phyloP scores from a whole-genome alignment of 129 eudicot genomes.

The Pittosporum tobira region DNA sequence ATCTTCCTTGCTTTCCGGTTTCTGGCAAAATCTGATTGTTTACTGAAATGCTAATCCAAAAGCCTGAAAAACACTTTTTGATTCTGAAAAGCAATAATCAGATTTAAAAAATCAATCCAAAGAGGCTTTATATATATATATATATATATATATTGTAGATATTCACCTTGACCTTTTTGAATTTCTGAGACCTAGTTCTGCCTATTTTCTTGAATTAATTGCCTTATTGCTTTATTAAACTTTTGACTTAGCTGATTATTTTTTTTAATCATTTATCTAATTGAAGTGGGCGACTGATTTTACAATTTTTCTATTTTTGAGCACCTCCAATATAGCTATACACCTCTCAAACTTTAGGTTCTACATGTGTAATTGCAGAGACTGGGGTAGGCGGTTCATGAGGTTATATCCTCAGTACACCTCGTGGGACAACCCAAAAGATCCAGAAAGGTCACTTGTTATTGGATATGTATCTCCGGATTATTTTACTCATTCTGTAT shows the following conservation, averaged over 20 bases:
- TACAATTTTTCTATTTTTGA: too few relatives aligned
- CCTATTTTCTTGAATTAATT: background rate
- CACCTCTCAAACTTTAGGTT: too few relatives aligned
- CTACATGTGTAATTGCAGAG: constrained; percentile 51
- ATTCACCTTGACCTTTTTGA: background rate
- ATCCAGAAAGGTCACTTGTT: constrained; percentile 79
- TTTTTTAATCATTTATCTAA: too few relatives aligned
- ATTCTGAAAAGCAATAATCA: background rate
- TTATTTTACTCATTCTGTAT: constrained; percentile 95
- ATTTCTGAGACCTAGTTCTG: background rate
- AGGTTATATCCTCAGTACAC: constrained; percentile 66
- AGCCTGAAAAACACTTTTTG: background rate
- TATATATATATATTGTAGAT: background rate
- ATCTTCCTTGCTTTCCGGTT: background rate
- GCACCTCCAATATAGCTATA: too few relatives aligned
- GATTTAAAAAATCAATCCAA: background rate
- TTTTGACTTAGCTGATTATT: background rate
- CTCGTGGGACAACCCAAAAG: constrained; percentile 85
- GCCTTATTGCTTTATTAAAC: background rate
- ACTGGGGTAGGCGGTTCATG: constrained; percentile 89
- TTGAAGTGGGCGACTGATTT: background rate
- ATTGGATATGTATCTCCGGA: constrained; percentile 97
- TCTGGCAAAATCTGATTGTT: background rate
- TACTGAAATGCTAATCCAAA: background rate
- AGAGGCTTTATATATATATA: background rate